Base-by-base conservation (phyloP, 2,329 filamentous ascomycete species). In the Alternaria novae-zelandiae region DNA sequence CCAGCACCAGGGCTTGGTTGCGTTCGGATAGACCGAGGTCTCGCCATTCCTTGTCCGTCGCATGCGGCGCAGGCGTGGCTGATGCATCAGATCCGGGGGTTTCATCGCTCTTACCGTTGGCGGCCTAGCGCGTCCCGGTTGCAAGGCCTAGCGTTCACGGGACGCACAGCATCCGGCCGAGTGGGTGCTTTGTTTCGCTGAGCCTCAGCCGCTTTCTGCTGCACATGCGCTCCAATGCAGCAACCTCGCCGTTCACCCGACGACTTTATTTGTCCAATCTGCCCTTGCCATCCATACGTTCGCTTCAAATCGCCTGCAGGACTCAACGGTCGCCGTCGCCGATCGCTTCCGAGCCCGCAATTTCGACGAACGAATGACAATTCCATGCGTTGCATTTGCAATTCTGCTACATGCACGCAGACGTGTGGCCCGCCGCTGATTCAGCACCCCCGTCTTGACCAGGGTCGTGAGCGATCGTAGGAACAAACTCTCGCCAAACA, bases 291-390 rank as follows among this genome's bases (percentile, higher is more conserved):
- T 60, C 47, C 55, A 58, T 61, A 57, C 58, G 61, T 54, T 64
- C 50, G 67, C 65, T 60, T 66, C 56, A 64, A 60, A 59, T 66
- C 51, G 67, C 65, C 62, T 64, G 61, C 65, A 60, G 45, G 26
- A 54, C 59, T 59, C 66, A 76, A 73, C 71, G 70, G 72, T 59
- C 65, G 67, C 70, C 70, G 65, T 66, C 53, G 64, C 47, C 69
- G 59, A 66, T 67, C 65, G 64, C 50, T 53, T 65, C 65, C 51
- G 64, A 65, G 61, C 50, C 64, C 65, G 64, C 62, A 64, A 25
- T 57, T 10, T 45, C 28, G 21, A 30, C 26, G 7, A 30, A 7
- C 26, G 15, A 56, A 23, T 21, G 54, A 17, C 43, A 47, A 21
- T 46, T 47, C 54, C 43, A 47, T 46, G 54, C 26, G 25, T 12